Base-by-base conservation (phyloP, 805 yeast species). In the Wickerhamomyces silvicola region DNA sequence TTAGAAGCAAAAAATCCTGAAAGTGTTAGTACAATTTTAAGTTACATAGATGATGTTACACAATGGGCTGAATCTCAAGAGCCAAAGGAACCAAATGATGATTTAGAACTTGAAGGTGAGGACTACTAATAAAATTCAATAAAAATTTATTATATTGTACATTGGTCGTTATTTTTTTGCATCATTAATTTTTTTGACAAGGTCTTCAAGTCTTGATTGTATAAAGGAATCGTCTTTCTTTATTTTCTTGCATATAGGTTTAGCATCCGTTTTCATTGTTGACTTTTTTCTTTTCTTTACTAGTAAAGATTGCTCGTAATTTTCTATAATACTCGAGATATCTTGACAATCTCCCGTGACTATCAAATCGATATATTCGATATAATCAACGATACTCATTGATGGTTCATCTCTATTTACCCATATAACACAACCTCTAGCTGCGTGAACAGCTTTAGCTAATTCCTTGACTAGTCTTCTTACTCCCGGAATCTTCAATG, bases 61-160 rank as follows among this genome's bases (percentile, higher is more conserved):
- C 99, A 92, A 54, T 92, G 98, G 98, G 78, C 85, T 15, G 99
- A 92, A 54, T 64, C 76, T 4, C 97, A 92, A 57, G 99, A 92
- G 57, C 97, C 97, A 21, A 90, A 90, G 54, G 97, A 90, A 55
- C 97, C 97, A 1, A 71, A 74, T 18, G 97, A 86, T 44, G 84
- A 78, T 39, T 46, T 70, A 11, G 81, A 75, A 24, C 52, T 74
- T n/a, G 84, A 77, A 10, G 84, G 75, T 10, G 70, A 70, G 33
- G 69, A 65, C 33, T 43, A 35, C 18, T 51, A 33, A 20, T 30
- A n/a, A 18, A 17, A 7, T 7, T 11, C 24, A 11, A 22, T 7
- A 22, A 6, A 13, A 22, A 22, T 6, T 22, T 6, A 22, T 6
- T 22, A 22, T 11, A 11, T 11, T 24, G 18, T 9, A 12, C 10